Conservation (phyloP, 805 yeast genomes). For the Metschnikowia reukaufii region DNA sequence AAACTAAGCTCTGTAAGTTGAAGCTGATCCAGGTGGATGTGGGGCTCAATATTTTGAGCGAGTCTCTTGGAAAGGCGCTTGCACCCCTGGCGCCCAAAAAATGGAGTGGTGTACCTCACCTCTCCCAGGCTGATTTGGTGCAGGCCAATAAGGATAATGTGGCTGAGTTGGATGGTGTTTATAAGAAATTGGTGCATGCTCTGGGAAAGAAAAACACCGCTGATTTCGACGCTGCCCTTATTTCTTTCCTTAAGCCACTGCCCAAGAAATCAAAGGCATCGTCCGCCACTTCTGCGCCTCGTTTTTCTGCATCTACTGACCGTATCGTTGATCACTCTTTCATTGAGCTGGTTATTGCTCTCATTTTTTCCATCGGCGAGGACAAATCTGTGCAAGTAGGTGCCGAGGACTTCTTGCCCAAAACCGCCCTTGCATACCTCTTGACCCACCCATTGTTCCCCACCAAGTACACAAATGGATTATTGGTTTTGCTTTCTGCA, state of each 20-base stretch:
- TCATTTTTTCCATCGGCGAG: constrained; percentile 35
- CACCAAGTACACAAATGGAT: constrained; percentile 48
- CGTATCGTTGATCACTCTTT: constrained; percentile 61
- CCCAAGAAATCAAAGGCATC: not conserved
- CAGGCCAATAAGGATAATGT: constrained; percentile 12
- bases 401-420: constrained; percentile 45
- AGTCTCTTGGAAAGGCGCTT: constrained; percentile 69
- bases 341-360: constrained; percentile 44
- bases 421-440: constrained; percentile 63
- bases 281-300: too few species aligned
- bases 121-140: constrained; percentile 25
- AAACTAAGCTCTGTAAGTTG: constrained; percentile 44
- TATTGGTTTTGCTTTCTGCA: constrained; percentile 49
- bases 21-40: constrained; percentile 52
- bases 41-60: constrained; percentile 67
- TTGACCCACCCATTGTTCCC: constrained; percentile 91
- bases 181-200: constrained; percentile 13
- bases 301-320: constrained; percentile 56
- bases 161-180: constrained; percentile 22
- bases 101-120: constrained; percentile 29
- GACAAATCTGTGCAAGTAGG: constrained; percentile 24
- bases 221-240: constrained; percentile 25
- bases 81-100: not conserved
- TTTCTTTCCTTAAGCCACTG: constrained; percentile 21
- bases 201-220: constrained; percentile 3